Evolutionary conservation across 2,329 filamentous ascomycete species (phyloP).

Genomic region (Colletotrichum limetticola): DNA sequence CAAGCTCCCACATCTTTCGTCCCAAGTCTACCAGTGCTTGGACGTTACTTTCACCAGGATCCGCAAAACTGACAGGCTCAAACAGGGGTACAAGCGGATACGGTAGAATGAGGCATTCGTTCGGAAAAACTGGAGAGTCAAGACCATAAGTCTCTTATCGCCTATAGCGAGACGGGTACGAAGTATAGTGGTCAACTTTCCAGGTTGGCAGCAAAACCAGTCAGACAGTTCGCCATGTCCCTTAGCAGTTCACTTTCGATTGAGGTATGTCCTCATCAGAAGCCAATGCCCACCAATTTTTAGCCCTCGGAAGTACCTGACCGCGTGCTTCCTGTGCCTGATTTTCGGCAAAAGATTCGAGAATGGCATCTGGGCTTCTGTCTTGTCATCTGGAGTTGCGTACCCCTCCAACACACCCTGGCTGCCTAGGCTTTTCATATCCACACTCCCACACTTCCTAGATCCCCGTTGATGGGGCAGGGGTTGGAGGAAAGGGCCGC

Average conservation of each 20-base stretch:
- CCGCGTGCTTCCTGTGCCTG: constrained; percentile 20
- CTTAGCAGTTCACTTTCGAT: background rate
- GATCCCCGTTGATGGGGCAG: constrained; percentile 20
- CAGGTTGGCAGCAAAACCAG: background rate
- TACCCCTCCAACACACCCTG: constrained; percentile 30
- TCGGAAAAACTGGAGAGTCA: background rate
- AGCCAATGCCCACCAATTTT: constrained; percentile 21
- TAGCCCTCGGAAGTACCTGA: constrained; percentile 9
- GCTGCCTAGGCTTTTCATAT: constrained; percentile 19
- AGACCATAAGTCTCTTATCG: background rate
- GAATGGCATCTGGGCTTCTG: constrained; percentile 15
- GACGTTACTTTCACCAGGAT: constrained; percentile 19
- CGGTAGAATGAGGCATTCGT: constrained; percentile 16
- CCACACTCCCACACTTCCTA: constrained; percentile 25
- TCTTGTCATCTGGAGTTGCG: constrained; percentile 23
- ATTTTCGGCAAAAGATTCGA: constrained; percentile 26
- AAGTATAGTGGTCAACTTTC: background rate
- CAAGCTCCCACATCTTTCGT: constrained; percentile 20
- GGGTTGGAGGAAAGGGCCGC: constrained; percentile 25
- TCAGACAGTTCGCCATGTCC: background rate
- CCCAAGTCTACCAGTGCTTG: constrained; percentile 31
- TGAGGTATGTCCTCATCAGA: constrained; percentile 19
- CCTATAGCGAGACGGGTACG: background rate
- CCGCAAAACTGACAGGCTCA: constrained; percentile 27
- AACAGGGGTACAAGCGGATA: constrained; percentile 20